Evolutionary conservation across 2,329 filamentous ascomycete genomes (phyloP).

Genomic region (Cercospora beticola): DNA sequence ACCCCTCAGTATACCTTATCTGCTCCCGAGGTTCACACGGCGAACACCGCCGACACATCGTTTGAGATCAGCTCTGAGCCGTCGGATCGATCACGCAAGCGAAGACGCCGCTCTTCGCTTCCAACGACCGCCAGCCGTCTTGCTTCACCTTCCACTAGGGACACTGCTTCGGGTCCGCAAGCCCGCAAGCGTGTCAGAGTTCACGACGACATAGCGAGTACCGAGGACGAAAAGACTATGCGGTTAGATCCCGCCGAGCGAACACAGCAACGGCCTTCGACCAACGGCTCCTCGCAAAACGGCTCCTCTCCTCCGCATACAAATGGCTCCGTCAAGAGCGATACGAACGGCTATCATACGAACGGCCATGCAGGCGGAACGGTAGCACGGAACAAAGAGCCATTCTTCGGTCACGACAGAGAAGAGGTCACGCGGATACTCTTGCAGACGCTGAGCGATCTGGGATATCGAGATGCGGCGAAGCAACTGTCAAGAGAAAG

Average conservation of each 20-base stretch:
- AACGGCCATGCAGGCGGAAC: slow-evolving; percentile 39
- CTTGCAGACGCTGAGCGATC: slow-evolving; percentile 84
- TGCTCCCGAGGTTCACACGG: slow-evolving; percentile 19
- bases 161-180: slow-evolving; percentile 32
- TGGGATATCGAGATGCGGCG: slow-evolving; percentile 81
- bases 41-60: slow-evolving; percentile 13
- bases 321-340: slow-evolving; percentile 42
- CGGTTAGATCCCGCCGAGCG: slow-evolving; percentile 42
- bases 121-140: slow-evolving; percentile 26
- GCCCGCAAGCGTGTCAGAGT: slow-evolving; percentile 46
- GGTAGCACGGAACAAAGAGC: slow-evolving; percentile 35
- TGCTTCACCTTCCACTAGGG: slow-evolving; percentile 20
- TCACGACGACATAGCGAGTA: slow-evolving; percentile 31
- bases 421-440: slow-evolving; percentile 91
- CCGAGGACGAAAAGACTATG: slow-evolving; percentile 45
- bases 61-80: slow-evolving; percentile 27
- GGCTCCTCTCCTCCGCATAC: slow-evolving; percentile 39
- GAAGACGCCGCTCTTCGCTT: slow-evolving; percentile 32
- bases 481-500: slow-evolving; percentile 74
- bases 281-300: slow-evolving; percentile 40
- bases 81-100: slow-evolving; percentile 33
- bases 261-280: slow-evolving; percentile 42
- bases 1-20: slow-evolving; percentile 21
- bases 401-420: slow-evolving; percentile 81
- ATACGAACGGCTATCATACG: slow-evolving; percentile 47